phyloP scores from a whole-genome alignment of 2,329 filamentous ascomycete species.

The Tolypocladium ovalisporum region DNA sequence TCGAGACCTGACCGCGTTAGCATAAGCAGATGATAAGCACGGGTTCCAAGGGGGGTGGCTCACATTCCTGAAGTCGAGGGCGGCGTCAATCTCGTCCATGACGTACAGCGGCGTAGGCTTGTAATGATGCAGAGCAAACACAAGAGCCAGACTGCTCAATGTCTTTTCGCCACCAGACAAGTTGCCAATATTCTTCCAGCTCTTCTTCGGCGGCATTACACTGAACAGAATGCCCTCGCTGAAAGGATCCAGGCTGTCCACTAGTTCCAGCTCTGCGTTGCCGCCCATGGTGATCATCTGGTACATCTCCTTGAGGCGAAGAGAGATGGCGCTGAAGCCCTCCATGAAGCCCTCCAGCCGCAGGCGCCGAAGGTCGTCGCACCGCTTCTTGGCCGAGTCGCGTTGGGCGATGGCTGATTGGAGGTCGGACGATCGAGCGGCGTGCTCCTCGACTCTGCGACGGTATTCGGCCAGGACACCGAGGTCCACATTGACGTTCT shows the following conservation, averaged over 20 bases:
- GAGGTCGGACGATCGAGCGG: slow-evolving; percentile 72
- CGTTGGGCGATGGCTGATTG: slow-evolving; percentile 65
- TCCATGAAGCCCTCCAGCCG: slow-evolving; percentile 97
- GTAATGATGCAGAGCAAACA: slow-evolving; percentile 98
- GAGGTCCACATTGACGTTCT: slow-evolving; percentile 79
- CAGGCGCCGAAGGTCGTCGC: slow-evolving; percentile 81
- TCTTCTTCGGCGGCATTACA: slow-evolving; percentile 99
- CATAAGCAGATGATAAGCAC: not conserved
- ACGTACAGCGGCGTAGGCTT: slow-evolving; percentile 96
- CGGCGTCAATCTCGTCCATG: slow-evolving; percentile 99
- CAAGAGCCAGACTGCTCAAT: slow-evolving; percentile 78
- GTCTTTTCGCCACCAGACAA: slow-evolving; percentile 96
- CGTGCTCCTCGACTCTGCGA: slow-evolving; percentile 73
- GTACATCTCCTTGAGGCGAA: slow-evolving; percentile 98
- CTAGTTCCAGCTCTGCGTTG: slow-evolving; percentile 92
- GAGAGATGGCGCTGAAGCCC: slow-evolving; percentile 86
- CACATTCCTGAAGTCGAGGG: slow-evolving; percentile 94
- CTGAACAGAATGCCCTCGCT: slow-evolving; percentile 93
- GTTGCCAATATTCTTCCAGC: slow-evolving; percentile 99
- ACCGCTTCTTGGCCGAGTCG: slow-evolving; percentile 81
- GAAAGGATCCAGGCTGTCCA: slow-evolving; percentile 93
- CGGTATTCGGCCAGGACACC: slow-evolving; percentile 83
- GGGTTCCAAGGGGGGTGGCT: slow-evolving; percentile 32
- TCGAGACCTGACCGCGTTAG: slow-evolving; percentile 58
- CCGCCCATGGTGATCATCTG: slow-evolving; percentile 99